Percentiles rank a stretch among this genome's conserved stretches.
Conservation (phyloP, 148 eudicot genomes). For the Camellia granthamiana region DNA sequence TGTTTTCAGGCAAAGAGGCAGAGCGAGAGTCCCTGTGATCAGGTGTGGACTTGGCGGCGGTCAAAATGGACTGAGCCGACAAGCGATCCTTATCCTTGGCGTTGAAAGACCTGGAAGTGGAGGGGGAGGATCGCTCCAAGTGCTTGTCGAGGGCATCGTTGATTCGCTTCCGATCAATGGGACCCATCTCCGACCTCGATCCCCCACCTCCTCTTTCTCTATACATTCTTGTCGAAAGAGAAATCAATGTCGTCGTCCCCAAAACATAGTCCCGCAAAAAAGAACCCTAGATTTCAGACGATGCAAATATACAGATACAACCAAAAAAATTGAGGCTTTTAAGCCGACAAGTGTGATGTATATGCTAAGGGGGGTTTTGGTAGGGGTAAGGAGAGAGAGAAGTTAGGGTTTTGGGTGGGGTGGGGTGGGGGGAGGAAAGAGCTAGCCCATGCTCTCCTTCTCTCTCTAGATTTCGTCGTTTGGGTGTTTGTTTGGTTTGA, state of each 20-base stretch:
- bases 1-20: background rate
- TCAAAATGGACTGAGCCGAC: conserved; percentile 30
- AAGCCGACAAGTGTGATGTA: conserved; percentile 27
- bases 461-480: conserved; percentile 1
- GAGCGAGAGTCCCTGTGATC: background rate
- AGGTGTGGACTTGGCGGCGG: conserved; percentile 22
- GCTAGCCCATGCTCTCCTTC: conserved; percentile 21
- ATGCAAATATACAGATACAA: no score
- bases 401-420: no score
- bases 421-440: conserved; percentile 56
- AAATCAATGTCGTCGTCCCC: background rate
- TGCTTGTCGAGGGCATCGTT: conserved; percentile 62
- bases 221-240: conserved; percentile 21
- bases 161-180: conserved; percentile 51
- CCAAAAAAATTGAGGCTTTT: conserved; percentile 25
- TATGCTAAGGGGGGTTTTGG: no score
- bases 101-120: conserved; percentile 43
- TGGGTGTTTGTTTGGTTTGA: background rate
- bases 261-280: background rate
- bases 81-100: conserved; percentile 40
- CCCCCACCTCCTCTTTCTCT: conserved; percentile 38
- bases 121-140: conserved; percentile 55
- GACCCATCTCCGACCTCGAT: conserved; percentile 41
- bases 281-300: conserved; percentile 1
- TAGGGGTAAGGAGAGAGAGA: no score